These are phyloP conservation scores for Boletus pseudo-olivaceus DNA, from an alignment of 768 basidiomycete genomes.

Conservation along the genomic window DNA sequence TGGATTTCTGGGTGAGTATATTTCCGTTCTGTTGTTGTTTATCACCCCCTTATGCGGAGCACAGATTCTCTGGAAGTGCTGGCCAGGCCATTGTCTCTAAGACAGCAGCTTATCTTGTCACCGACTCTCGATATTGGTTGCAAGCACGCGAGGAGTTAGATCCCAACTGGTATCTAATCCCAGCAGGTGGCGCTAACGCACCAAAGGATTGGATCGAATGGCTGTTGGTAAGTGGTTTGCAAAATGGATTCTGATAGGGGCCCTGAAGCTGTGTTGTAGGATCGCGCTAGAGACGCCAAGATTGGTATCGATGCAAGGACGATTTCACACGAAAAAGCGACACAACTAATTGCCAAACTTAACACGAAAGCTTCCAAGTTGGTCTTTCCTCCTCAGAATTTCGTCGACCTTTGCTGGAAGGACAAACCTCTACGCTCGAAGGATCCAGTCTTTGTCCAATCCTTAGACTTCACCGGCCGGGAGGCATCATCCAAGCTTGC, in stretches of 20 bases:
- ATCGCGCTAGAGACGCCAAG: conserved; percentile 39
- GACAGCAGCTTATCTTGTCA: conserved; percentile 67
- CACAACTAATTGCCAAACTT: conserved; percentile 56
- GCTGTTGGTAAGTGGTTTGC: conserved; percentile 49
- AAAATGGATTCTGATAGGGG: neutral
- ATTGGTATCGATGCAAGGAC: conserved; percentile 86
- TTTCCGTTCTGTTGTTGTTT: conserved; percentile 26
- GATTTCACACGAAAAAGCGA: conserved; percentile 70
- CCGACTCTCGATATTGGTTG: conserved; percentile 81
- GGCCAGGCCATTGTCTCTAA: conserved; percentile 70
- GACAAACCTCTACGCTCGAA: conserved; percentile 69
- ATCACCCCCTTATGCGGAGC: conserved; percentile 11
- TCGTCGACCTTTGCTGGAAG: conserved; percentile 80
- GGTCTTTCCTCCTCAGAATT: conserved; percentile 77
- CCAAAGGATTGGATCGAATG: conserved; percentile 80
- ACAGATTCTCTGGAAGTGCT: conserved; percentile 60
- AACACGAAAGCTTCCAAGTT: conserved; percentile 56
- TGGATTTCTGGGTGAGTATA: conserved; percentile 70
- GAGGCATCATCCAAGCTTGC: conserved; percentile 69
- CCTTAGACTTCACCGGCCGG: conserved; percentile 65
- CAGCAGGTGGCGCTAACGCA: conserved; percentile 48
- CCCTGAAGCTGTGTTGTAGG: conserved; percentile 27
- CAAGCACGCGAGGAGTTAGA: conserved; percentile 73
- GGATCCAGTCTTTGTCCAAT: conserved; percentile 63
- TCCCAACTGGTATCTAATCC: conserved; percentile 66